These are phyloP conservation scores for Colletotrichum lupini DNA, from an alignment of 2,329 filamentous ascomycete genomes.

Conservation along the genomic window DNA sequence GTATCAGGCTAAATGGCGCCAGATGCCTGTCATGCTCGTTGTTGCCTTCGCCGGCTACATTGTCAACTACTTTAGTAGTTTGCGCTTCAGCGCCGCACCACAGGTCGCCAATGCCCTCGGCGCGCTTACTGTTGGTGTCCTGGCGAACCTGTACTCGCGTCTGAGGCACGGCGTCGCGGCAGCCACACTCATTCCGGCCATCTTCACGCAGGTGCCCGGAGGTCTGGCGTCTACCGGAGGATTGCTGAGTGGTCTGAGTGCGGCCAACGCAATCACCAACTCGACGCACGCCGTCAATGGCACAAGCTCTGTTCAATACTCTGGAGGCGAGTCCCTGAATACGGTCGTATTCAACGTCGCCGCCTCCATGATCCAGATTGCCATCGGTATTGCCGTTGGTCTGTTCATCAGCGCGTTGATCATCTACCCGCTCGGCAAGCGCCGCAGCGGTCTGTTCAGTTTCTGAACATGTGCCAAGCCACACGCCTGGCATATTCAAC, in stretches of 20 bases:
- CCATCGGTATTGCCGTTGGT: conserved; percentile 62
- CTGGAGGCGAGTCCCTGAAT: conserved; percentile 41
- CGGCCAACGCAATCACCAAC: conserved; percentile 56
- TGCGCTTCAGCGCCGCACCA: conserved; percentile 74
- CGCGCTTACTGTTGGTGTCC: conserved; percentile 79
- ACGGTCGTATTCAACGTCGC: conserved; percentile 57
- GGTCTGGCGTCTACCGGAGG: conserved; percentile 59
- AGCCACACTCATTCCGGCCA: conserved; percentile 58
- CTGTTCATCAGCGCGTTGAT: conserved; percentile 61
- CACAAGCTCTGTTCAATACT: conserved; percentile 43
- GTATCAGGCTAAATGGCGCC: conserved; percentile 85
- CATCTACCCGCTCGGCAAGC: conserved; percentile 61
- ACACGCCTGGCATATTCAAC: not conserved
- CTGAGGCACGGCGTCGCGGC: conserved; percentile 63
- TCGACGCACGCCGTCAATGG: conserved; percentile 48
- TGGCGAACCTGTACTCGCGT: conserved; percentile 82
- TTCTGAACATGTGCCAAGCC: conserved; percentile 45
- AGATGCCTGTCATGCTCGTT: conserved; percentile 80
- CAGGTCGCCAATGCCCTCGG: conserved; percentile 83
- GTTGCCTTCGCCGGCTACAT: conserved; percentile 81
- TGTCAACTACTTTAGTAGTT: conserved; percentile 78
- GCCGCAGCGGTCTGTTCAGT: conserved; percentile 61
- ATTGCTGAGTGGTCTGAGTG: conserved; percentile 56
- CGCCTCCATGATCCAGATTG: conserved; percentile 63
- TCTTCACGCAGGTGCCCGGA: conserved; percentile 61